Evolutionary conservation across 2,329 filamentous ascomycete species (phyloP).

Genomic region (Zasmidium citrigriseum): DNA sequence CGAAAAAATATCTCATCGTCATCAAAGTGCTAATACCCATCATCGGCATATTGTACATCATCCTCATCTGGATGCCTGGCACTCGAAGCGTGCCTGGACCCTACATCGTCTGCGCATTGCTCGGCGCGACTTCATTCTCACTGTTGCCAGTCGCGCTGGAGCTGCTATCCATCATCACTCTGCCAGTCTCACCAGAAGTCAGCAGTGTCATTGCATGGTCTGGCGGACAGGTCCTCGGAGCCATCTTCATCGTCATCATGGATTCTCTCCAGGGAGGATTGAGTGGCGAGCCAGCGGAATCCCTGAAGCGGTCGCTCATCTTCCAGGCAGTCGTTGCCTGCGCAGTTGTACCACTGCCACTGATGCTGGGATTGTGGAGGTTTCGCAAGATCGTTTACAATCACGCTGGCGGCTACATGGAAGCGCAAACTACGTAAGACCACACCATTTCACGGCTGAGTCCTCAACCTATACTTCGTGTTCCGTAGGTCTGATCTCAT

Average conservation of each 20-base stretch:
- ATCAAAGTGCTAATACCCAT: constrained; percentile 76
- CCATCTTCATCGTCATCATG: constrained; percentile 79
- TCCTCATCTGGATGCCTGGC: constrained; percentile 77
- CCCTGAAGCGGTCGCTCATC: constrained; percentile 75
- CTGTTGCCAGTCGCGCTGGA: constrained; percentile 85
- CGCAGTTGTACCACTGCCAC: constrained; percentile 56
- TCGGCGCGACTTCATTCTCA: constrained; percentile 78
- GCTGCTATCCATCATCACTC: constrained; percentile 81
- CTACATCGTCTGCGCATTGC: constrained; percentile 71
- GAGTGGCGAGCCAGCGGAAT: constrained; percentile 41
- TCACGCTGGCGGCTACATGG: neutral
- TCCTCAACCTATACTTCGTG: neutral
- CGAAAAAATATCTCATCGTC: constrained; percentile 73
- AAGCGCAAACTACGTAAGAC: neutral
- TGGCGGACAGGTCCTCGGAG: constrained; percentile 82
- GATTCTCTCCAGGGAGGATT: constrained; percentile 60
- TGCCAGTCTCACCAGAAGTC: constrained; percentile 83
- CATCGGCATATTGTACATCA: constrained; percentile 67
- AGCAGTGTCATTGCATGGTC: constrained; percentile 83
- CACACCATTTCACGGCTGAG: no score
- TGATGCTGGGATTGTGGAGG: constrained; percentile 21
- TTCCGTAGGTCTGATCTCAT: neutral
- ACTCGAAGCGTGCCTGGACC: constrained; percentile 65
- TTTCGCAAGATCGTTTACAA: constrained; percentile 6
- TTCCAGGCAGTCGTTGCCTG: constrained; percentile 75